Evolutionary conservation across 345 rosid species (phyloP).

Genomic region (Moricandia arvensis): DNA sequence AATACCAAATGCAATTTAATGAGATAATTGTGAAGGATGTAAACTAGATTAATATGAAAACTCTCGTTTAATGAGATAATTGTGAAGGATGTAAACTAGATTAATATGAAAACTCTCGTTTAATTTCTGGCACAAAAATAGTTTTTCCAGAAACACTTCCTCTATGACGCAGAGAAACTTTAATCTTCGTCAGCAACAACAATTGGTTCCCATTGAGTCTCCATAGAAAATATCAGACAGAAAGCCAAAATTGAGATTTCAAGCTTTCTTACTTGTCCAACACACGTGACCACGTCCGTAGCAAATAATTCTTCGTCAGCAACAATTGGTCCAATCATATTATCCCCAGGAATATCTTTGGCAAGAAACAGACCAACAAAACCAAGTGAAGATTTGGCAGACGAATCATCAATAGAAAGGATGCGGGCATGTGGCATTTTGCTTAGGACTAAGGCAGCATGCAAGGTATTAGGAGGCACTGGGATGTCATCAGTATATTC

Average conservation of each 20-base stretch:
- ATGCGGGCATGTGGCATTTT: background rate
- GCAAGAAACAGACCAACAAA: background rate
- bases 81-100: background rate
- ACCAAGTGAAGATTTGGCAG: background rate
- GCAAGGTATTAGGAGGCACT: background rate
- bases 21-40: background rate
- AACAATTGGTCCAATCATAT: background rate
- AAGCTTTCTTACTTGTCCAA: background rate
- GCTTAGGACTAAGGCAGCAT: background rate
- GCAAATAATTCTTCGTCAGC: background rate
- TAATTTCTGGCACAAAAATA: background rate
- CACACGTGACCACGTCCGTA: background rate
- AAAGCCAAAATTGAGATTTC: background rate
- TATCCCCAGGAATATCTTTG: background rate
- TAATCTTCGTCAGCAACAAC: background rate
- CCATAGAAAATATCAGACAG: background rate
- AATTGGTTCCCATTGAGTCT: background rate
- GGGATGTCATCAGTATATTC: background rate
- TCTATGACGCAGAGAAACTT: background rate
- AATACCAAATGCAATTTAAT: background rate
- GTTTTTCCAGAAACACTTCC: background rate
- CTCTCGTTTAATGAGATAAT: background rate
- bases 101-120: background rate
- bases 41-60: background rate
- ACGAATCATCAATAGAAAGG: background rate